A percentile compares a stretch with the other conserved stretches of the same genome.
phyloP scores from a whole-genome alignment of 2,329 filamentous ascomycete species.

The Calonectria crousiana region DNA sequence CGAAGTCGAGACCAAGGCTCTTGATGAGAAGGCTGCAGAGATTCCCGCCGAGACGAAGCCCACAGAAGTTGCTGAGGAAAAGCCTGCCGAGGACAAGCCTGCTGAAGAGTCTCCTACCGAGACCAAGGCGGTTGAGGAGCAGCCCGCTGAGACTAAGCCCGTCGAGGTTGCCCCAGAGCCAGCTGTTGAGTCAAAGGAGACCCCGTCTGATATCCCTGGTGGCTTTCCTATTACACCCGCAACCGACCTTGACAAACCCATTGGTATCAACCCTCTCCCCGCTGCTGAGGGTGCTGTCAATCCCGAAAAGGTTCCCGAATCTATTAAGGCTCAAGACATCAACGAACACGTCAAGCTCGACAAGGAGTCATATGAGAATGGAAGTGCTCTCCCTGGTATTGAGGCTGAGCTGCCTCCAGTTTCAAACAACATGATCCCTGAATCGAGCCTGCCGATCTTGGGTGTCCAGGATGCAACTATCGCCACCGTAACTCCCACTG shows the following conservation, averaged over 20 bases:
- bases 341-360: constrained; percentile 82
- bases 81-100: constrained; percentile 30
- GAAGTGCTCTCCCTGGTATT: constrained; percentile 71
- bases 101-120: constrained; percentile 45
- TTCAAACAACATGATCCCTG: constrained; percentile 78
- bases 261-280: constrained; percentile 73
- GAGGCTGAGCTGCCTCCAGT: constrained; percentile 66
- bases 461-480: constrained; percentile 59
- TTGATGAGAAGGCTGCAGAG: constrained; percentile 15
- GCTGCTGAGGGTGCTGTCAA: constrained; percentile 77
- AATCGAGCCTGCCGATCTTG: constrained; percentile 81
- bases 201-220: constrained; percentile 56
- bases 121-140: constrained; percentile 31
- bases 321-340: constrained; percentile 74
- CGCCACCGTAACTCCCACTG: constrained; percentile 63
- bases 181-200: constrained; percentile 30
- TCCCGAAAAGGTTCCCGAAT: constrained; percentile 84
- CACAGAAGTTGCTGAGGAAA: constrained; percentile 19
- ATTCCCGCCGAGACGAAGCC: constrained; percentile 35
- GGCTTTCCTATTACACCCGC: constrained; percentile 76
- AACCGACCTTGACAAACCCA: constrained; percentile 61
- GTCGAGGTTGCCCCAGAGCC: constrained; percentile 27
- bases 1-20: constrained; percentile 56
- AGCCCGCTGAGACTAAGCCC: neutral
- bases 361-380: constrained; percentile 87